These are phyloP conservation scores for Trypanosoma rangeli DNA, from an alignment of 208 protist genomes.

Conservation along the genomic window DNA sequence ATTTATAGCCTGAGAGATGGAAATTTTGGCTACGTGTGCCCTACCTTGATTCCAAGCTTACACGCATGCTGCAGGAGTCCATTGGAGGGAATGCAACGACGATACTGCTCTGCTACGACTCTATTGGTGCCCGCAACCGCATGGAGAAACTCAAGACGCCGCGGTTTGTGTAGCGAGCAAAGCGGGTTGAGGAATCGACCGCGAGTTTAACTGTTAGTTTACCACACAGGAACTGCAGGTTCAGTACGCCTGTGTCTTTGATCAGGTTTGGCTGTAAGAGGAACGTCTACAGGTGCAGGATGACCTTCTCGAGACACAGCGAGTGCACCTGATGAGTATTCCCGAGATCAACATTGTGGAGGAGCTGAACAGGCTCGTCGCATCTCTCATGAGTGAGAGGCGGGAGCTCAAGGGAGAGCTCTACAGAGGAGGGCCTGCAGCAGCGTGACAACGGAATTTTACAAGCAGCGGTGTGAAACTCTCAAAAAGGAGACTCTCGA, in stretches of 20 bases:
- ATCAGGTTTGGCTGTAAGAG: constrained; percentile 47
- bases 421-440: constrained; percentile 38
- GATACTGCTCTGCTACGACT: constrained; percentile 56
- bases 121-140: constrained; percentile 24
- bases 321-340: background rate
- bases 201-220: constrained; percentile 46
- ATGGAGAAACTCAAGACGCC: constrained; percentile 67
- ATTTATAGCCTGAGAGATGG: too few species aligned
- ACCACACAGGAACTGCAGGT: constrained; percentile 37
- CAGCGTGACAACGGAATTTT: constrained; percentile 31
- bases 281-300: constrained; percentile 38
- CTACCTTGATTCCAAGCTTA: constrained; percentile 79
- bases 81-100: constrained; percentile 60
- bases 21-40: too few species aligned
- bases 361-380: constrained; percentile 31
- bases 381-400: constrained; percentile 39
- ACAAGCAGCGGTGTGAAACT: constrained; percentile 27
- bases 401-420: constrained; percentile 38
- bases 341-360: background rate
- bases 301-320: constrained; percentile 16
- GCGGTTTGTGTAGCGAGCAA: constrained; percentile 57
- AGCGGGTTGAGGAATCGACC: constrained; percentile 62
- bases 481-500: constrained; percentile 20
- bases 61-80: constrained; percentile 60
- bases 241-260: constrained; percentile 38